Conservation (phyloP, 2,329 filamentous ascomycete species). For the Colletotrichum sp. region DNA sequence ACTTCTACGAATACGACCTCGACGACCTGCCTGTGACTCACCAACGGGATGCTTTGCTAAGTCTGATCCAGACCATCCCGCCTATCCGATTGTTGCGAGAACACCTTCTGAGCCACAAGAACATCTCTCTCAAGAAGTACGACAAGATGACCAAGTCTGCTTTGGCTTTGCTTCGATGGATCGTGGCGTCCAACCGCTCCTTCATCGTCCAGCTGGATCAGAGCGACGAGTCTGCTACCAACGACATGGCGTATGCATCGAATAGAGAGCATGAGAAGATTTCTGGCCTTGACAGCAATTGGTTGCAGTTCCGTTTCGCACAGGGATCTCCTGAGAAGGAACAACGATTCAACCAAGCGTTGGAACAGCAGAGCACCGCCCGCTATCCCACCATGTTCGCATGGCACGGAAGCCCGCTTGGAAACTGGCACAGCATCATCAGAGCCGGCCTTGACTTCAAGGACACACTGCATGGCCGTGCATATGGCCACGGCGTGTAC, state of each 20-base stretch:
- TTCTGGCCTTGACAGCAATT: slow-evolving; percentile 63
- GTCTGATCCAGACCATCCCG: slow-evolving; percentile 65
- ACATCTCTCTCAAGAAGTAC: slow-evolving; percentile 45
- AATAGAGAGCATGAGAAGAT: slow-evolving; percentile 54
- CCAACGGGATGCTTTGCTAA: slow-evolving; percentile 56
- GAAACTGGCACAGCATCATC: slow-evolving; percentile 91
- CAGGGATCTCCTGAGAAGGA: slow-evolving; percentile 92
- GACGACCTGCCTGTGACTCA: slow-evolving; percentile 51
- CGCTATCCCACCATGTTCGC: slow-evolving; percentile 76
- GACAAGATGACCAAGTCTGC: slow-evolving; percentile 68
- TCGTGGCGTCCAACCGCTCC: slow-evolving; percentile 87
- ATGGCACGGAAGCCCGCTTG: slow-evolving; percentile 80
- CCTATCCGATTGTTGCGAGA: slow-evolving; percentile 61
- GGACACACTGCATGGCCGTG: slow-evolving; percentile 65
- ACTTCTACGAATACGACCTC: slow-evolving; percentile 60
- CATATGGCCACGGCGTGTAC: slow-evolving; percentile 83
- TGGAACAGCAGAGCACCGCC: slow-evolving; percentile 49
- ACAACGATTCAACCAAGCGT: slow-evolving; percentile 70
- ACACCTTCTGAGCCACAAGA: slow-evolving; percentile 47
- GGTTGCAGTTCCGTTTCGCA: slow-evolving; percentile 84
- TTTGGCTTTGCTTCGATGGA: slow-evolving; percentile 79
- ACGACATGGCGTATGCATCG: not conserved
- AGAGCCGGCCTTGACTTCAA: slow-evolving; percentile 81
- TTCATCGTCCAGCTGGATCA: slow-evolving; percentile 79
- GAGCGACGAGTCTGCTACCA: slow-evolving; percentile 25